A percentile compares a stretch with the other conserved stretches of the same genome.
Conservation (phyloP, 768 basidiomycete genomes). For the Dioszegia hungarica region DNA sequence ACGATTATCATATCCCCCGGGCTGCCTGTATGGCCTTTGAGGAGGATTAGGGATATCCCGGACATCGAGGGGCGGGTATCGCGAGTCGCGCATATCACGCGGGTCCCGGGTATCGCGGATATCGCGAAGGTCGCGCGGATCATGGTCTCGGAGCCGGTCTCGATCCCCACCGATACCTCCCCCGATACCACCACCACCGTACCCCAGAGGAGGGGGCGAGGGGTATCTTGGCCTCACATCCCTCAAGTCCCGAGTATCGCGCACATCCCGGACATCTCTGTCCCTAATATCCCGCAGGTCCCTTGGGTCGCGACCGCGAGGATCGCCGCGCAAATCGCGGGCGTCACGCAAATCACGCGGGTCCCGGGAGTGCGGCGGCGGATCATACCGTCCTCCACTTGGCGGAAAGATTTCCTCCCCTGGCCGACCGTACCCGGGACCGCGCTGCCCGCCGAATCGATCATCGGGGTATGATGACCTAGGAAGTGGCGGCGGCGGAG, state of each 20-base stretch:
- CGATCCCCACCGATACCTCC: too few species aligned
- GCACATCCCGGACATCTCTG: neutral
- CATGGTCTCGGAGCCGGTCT: too few species aligned
- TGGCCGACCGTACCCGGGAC: too few species aligned
- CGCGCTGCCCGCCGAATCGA: too few species aligned
- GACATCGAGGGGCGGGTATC: neutral
- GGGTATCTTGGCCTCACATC: neutral
- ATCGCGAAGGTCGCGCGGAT: too few species aligned
- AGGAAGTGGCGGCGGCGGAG: too few species aligned
- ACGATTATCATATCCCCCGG: neutral
- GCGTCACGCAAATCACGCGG: neutral
- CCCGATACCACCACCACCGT: too few species aligned
- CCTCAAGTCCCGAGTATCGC: too few species aligned
- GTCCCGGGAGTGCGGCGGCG: neutral
- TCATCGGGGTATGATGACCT: too few species aligned
- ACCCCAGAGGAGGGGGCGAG: neutral
- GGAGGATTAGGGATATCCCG: too few species aligned
- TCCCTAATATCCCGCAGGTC: neutral
- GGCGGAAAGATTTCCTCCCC: neutral
- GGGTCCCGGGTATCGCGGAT: too few species aligned
- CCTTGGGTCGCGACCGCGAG: neutral
- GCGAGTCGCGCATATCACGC: neutral
- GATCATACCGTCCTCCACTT: neutral
- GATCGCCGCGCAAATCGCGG: neutral
- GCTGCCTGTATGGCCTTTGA: neutral